phyloP scores from a whole-genome alignment of 2,329 filamentous ascomycete genomes.

The Fusarium protoensiforme region DNA sequence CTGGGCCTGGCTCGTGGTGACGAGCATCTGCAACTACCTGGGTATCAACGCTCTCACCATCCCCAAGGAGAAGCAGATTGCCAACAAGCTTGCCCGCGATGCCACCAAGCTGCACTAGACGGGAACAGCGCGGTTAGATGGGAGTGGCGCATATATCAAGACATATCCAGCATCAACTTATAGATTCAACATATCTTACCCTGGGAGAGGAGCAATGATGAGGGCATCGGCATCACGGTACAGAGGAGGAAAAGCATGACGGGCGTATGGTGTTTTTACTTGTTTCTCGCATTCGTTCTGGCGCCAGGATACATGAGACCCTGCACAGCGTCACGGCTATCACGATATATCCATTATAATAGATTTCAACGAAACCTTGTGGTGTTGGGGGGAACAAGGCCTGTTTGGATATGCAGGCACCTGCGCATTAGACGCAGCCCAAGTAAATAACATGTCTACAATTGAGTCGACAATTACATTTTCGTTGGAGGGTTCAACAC shows the following conservation, averaged over 20 bases:
- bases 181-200: conserved; percentile 27
- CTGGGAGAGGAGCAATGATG: conserved; percentile 15
- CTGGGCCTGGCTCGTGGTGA: conserved; percentile 93
- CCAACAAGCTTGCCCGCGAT: conserved; percentile 59
- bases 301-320: conserved; percentile 23
- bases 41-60: conserved; percentile 97
- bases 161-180: conserved; percentile 29
- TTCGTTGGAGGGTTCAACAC: not conserved
- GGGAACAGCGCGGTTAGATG: not conserved
- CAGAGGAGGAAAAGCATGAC: conserved; percentile 38
- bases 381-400: conserved; percentile 12
- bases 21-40: conserved; percentile 89
- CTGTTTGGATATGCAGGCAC: conserved; percentile 33
- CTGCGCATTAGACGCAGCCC: conserved; percentile 15
- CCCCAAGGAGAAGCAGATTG: conserved; percentile 68
- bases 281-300: conserved; percentile 39
- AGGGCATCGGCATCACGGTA: conserved; percentile 26
- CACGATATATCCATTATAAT: conserved; percentile 42
- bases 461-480: not conserved
- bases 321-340: conserved; percentile 21
- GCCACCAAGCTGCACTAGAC: conserved; percentile 50
- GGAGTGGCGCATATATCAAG: conserved; percentile 12
- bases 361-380: conserved; percentile 37
- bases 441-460: conserved; percentile 12
- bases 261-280: conserved; percentile 41